A percentile compares a stretch with the other conserved stretches of the same genome.
These are phyloP conservation scores for Dactylellina sp. DNA, from an alignment of 2,329 filamentous ascomycete species.

Conservation along the genomic window DNA sequence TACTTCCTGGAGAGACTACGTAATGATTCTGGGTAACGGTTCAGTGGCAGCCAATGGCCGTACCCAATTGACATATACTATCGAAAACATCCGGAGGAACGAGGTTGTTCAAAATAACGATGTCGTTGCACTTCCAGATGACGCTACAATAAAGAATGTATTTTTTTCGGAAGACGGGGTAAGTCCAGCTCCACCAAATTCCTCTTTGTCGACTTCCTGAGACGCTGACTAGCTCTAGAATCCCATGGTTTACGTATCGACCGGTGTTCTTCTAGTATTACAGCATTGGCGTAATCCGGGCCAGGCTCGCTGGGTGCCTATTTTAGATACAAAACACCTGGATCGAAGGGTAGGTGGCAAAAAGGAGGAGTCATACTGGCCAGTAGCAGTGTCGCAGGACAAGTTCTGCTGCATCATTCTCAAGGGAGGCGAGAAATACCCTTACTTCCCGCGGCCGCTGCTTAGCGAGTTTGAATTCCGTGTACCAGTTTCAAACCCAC, in stretches of 20 bases:
- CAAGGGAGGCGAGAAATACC: conserved; percentile 81
- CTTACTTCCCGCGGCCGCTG: conserved; percentile 89
- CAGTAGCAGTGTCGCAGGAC: conserved; percentile 88
- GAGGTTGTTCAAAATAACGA: conserved; percentile 96
- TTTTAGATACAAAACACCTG: conserved; percentile 88
- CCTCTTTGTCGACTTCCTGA: background rate
- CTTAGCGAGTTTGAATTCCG: conserved; percentile 94
- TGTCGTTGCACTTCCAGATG: conserved; percentile 82
- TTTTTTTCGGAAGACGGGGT: conserved; percentile 95
- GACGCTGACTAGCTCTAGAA: conserved; percentile 69
- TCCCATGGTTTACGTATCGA: conserved; percentile 94
- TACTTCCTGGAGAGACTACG: conserved; percentile 92
- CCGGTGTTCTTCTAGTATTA: conserved; percentile 85
- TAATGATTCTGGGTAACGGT: conserved; percentile 95
- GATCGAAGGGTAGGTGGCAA: conserved; percentile 83
- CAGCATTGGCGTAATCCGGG: conserved; percentile 89
- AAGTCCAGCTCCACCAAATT: conserved; percentile 64
- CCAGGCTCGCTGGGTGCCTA: conserved; percentile 88
- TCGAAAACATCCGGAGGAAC: conserved; percentile 93
- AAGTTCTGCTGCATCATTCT: conserved; percentile 99
- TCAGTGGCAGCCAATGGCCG: conserved; percentile 81
- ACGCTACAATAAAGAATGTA: conserved; percentile 78
- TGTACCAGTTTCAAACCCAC: conserved; percentile 75
- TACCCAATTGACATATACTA: conserved; percentile 84
- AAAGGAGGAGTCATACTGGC: conserved; percentile 93